Conservation (phyloP, 2,329 filamentous ascomycete species). For the Phialophora tarda region DNA sequence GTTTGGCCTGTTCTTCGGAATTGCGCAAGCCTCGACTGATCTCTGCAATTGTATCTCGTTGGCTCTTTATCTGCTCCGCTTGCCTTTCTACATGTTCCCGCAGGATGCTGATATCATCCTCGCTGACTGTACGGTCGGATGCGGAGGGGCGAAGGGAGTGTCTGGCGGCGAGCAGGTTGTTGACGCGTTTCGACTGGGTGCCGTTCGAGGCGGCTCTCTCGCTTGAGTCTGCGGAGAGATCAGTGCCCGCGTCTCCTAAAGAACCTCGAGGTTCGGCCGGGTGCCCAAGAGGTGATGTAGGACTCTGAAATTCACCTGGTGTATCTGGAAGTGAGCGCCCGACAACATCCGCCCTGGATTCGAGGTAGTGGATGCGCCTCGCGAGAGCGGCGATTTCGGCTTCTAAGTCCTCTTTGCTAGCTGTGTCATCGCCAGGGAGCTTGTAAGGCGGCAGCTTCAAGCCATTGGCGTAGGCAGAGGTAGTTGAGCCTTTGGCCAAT, state of each 20-base stretch:
- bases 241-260: constrained; percentile 41
- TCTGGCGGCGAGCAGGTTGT: constrained; percentile 45
- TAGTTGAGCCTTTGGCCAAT: constrained; percentile 50
- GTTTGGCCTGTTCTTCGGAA: constrained; percentile 83
- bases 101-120: constrained; percentile 82
- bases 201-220: constrained; percentile 37
- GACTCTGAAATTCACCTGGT: constrained; percentile 69
- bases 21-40: constrained; percentile 84
- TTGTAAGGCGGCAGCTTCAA: constrained; percentile 61
- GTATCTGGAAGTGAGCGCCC: constrained; percentile 74
- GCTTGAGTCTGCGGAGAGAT: constrained; percentile 47
- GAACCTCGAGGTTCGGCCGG: constrained; percentile 52
- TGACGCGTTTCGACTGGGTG: constrained; percentile 46
- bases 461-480: constrained; percentile 56
- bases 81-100: constrained; percentile 92
- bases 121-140: constrained; percentile 65
- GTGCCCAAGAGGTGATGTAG: constrained; percentile 68
- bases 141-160: constrained; percentile 51
- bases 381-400: constrained; percentile 80
- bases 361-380: constrained; percentile 78
- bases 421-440: constrained; percentile 76
- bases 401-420: constrained; percentile 80
- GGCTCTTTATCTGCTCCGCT: constrained; percentile 86
- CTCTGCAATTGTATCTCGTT: constrained; percentile 82
- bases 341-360: constrained; percentile 72